phyloP scores from a whole-genome alignment of 371 early-diverging fungal genomes.

The Parasitella parasitica region DNA sequence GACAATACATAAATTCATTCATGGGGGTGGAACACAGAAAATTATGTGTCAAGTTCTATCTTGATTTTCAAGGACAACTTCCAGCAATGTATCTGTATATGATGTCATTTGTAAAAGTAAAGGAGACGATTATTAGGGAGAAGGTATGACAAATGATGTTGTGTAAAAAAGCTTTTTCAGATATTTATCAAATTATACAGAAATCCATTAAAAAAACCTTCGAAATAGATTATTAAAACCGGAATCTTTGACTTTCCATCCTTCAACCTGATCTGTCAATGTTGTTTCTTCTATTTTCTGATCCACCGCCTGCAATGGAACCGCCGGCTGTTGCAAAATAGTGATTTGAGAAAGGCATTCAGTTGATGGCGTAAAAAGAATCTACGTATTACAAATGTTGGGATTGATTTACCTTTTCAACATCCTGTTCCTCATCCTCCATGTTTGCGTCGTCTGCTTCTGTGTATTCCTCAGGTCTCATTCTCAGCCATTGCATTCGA shows the following conservation, averaged over 20 bases:
- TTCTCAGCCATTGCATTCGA: slow-evolving; percentile 81
- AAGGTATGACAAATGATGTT: neutral
- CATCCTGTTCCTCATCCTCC: slow-evolving; percentile 31
- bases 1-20: neutral
- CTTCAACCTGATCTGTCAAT: slow-evolving; percentile 20
- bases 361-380: neutral
- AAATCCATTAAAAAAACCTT: slow-evolving; percentile 30
- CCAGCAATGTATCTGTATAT: neutral
- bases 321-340: slow-evolving; percentile 12
- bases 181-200: neutral
- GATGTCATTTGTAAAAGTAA: neutral
- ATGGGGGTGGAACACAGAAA: neutral
- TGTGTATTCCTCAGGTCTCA: slow-evolving; percentile 44
- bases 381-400: neutral
- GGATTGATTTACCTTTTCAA: slow-evolving; percentile 16
- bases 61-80: neutral
- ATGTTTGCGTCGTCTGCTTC: slow-evolving; percentile 16
- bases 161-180: neutral
- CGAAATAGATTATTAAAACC: slow-evolving; percentile 38
- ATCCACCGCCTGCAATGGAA: slow-evolving; percentile 25
- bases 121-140: neutral
- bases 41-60: neutral
- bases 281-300: slow-evolving; percentile 6
- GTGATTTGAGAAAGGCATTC: too few relatives aligned
- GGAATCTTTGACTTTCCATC: slow-evolving; percentile 20